Percentiles rank a stretch among this genome's conserved stretches.
These are phyloP conservation scores for Penicillium sp. DNA, from an alignment of 2,329 filamentous ascomycete species.

Conservation along the genomic window DNA sequence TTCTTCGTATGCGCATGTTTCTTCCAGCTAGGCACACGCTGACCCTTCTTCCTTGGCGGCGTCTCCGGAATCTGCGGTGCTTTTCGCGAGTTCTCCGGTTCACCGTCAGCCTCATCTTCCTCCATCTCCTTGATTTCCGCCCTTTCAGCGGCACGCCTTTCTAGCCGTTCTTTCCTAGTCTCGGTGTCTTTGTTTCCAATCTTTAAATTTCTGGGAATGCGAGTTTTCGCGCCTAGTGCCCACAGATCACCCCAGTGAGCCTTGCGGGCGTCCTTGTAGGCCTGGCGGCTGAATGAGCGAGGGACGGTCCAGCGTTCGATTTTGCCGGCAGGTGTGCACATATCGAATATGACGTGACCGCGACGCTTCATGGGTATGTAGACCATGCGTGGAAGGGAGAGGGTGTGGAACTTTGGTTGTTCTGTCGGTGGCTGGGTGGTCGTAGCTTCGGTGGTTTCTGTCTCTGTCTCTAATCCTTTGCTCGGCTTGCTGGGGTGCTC, in stretches of 20 bases:
- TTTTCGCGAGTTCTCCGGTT: conserved; percentile 13
- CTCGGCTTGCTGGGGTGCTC: conserved; percentile 53
- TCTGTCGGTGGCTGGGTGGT: conserved; percentile 14
- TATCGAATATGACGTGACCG: conserved; percentile 85
- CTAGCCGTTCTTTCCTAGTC: conserved; percentile 45
- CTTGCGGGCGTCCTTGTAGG: conserved; percentile 92
- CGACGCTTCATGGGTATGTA: conserved; percentile 83
- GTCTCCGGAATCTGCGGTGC: conserved; percentile 21
- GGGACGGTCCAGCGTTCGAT: conserved; percentile 96
- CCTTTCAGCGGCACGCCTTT: conserved; percentile 41
- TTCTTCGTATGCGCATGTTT: conserved; percentile 51
- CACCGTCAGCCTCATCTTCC: conserved; percentile 30
- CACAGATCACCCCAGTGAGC: conserved; percentile 90
- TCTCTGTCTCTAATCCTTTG: conserved; percentile 20
- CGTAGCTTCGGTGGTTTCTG: conserved; percentile 9
- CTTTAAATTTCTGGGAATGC: conserved; percentile 65
- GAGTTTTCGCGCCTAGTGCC: conserved; percentile 91
- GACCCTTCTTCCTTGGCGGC: conserved; percentile 37
- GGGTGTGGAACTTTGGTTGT: conserved; percentile 52
- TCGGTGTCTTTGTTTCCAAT: conserved; percentile 57
- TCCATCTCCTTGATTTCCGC: conserved; percentile 28
- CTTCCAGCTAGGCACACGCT: conserved; percentile 47
- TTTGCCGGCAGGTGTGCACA: conserved; percentile 84
- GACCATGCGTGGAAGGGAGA: conserved; percentile 78
- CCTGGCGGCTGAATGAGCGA: conserved; percentile 76